These are phyloP conservation scores for Hansfordia pulvinata DNA, from an alignment of 2,329 filamentous ascomycete species.

Conservation along the genomic window DNA sequence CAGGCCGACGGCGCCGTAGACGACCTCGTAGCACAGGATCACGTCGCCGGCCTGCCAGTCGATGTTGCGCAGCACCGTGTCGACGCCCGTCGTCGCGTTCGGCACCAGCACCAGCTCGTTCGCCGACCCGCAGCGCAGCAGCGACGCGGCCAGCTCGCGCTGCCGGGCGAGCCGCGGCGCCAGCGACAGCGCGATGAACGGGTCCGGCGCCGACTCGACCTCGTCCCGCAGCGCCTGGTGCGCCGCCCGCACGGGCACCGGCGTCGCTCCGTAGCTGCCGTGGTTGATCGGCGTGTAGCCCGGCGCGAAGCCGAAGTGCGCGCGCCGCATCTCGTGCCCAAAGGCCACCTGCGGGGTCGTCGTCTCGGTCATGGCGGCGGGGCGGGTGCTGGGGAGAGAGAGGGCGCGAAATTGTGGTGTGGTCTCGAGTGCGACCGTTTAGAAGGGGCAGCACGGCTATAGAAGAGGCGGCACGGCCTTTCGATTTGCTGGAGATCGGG, in stretches of 20 bases:
- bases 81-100: slow-evolving; percentile 51
- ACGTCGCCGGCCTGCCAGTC: slow-evolving; percentile 39
- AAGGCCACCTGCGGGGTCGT: slow-evolving; percentile 9
- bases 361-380: neutral
- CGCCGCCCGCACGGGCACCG: slow-evolving; percentile 8
- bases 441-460: too few species aligned
- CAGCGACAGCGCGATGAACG: slow-evolving; percentile 14
- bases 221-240: slow-evolving; percentile 10
- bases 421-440: too few species aligned
- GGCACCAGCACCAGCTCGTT: slow-evolving; percentile 39
- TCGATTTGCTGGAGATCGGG: too few species aligned
- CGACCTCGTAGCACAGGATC: slow-evolving; percentile 47
- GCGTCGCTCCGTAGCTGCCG: slow-evolving; percentile 14
- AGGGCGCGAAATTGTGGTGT: too few species aligned
- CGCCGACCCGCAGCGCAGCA: slow-evolving; percentile 8
- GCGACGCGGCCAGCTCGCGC: slow-evolving; percentile 6
- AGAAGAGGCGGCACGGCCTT: too few species aligned
- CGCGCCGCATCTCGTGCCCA: slow-evolving; percentile 14
- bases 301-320: slow-evolving; percentile 15
- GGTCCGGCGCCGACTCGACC: slow-evolving; percentile 13
- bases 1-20: slow-evolving; percentile 49
- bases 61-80: slow-evolving; percentile 49
- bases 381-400: too few species aligned
- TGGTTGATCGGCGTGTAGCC: slow-evolving; percentile 17
- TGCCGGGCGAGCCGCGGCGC: slow-evolving; percentile 7